Evolutionary conservation across 768 basidiomycete species (phyloP).

Genomic region (Pluteus cervinus): DNA sequence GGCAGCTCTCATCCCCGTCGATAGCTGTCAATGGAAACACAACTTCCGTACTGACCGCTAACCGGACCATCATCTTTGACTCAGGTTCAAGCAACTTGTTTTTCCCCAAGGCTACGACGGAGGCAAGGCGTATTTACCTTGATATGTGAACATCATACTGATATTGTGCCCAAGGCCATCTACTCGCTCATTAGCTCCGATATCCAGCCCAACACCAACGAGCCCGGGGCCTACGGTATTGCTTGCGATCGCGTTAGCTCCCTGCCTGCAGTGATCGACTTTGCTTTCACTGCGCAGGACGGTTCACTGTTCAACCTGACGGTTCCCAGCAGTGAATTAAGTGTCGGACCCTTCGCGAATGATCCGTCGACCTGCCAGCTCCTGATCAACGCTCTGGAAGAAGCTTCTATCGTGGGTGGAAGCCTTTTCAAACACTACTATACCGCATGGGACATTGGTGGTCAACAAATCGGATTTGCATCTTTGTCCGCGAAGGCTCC

Average conservation of each 20-base stretch:
- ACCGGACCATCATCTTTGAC: constrained; percentile 47
- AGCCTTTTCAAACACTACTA: constrained; percentile 57
- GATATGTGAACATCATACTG: constrained; percentile 7
- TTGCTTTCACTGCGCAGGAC: constrained; percentile 45
- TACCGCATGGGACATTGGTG: constrained; percentile 50
- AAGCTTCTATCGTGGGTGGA: constrained; percentile 44
- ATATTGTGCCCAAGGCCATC: constrained; percentile 32
- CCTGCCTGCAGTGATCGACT: constrained; percentile 45
- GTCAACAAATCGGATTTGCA: constrained; percentile 46
- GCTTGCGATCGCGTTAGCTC: constrained; percentile 39
- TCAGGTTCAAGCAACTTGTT: constrained; percentile 52
- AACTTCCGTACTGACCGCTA: constrained; percentile 30
- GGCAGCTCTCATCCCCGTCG: constrained; percentile 39
- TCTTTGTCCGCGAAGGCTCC: constrained; percentile 24
- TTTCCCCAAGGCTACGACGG: constrained; percentile 41
- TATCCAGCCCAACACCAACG: constrained; percentile 44
- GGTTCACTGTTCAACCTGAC: constrained; percentile 49
- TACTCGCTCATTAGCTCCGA: constrained; percentile 53
- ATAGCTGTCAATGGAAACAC: constrained; percentile 50
- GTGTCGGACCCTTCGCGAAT: constrained; percentile 49
- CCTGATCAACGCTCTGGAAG: constrained; percentile 53
- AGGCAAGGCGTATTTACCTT: constrained; percentile 22
- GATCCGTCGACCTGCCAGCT: constrained; percentile 47
- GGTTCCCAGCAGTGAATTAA: constrained; percentile 51
- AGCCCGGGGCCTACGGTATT: constrained; percentile 51